Conservation (phyloP, 139 green algal genomes). For the Chlamydomonas schloesseri region DNA sequence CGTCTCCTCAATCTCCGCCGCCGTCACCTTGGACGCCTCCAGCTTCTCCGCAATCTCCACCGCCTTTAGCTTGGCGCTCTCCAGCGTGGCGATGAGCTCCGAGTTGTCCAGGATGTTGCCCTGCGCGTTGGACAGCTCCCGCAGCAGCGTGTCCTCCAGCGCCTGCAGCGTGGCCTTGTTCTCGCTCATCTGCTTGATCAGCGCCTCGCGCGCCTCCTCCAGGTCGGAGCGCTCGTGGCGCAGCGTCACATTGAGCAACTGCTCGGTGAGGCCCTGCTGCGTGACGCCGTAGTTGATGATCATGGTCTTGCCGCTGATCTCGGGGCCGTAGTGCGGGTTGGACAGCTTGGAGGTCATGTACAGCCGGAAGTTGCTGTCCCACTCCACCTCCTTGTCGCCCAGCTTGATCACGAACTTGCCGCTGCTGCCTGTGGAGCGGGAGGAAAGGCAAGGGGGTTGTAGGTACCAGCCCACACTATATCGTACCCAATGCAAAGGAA, state of each 20-base stretch:
- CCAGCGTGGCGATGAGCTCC: conserved; percentile 86
- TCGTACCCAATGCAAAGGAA: too few relatives aligned
- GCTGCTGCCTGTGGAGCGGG: conserved; percentile 10
- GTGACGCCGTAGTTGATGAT: conserved; percentile 91
- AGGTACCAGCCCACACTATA: too few relatives aligned
- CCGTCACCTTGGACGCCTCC: conserved; percentile 69
- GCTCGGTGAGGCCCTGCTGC: conserved; percentile 82
- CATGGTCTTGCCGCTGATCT: conserved; percentile 86
- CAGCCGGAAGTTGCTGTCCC: conserved; percentile 85
- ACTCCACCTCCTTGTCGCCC: conserved; percentile 91
- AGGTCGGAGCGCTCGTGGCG: conserved; percentile 80
- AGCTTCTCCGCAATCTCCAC: conserved; percentile 87
- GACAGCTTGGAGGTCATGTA: conserved; percentile 81
- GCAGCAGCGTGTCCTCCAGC: conserved; percentile 85
- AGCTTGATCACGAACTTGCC: conserved; percentile 78
- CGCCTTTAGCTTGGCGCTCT: conserved; percentile 85
- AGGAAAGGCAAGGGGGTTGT: too few relatives aligned
- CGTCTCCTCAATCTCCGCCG: conserved; percentile 79
- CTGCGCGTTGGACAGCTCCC: conserved; percentile 79
- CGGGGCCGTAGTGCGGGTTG: conserved; percentile 90
- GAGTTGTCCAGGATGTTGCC: conserved; percentile 92
- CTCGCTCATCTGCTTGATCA: conserved; percentile 83
- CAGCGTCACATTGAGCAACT: conserved; percentile 90
- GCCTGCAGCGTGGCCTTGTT: conserved; percentile 86
- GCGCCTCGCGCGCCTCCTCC: conserved; percentile 77